phyloP scores from a whole-genome alignment of 208 protist species.

The Leishmania major region DNA sequence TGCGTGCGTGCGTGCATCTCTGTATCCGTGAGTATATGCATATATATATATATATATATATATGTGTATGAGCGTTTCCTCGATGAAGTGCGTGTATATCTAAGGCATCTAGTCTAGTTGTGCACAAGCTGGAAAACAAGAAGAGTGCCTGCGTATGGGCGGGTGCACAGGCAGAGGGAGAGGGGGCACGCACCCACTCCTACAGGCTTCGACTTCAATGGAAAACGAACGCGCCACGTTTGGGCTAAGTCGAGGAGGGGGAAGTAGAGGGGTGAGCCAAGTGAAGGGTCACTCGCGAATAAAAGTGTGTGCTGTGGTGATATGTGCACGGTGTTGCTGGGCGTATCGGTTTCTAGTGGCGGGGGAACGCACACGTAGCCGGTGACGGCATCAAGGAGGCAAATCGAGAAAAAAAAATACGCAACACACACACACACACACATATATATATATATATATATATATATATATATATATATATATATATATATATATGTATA shows the following conservation, averaged over 20 bases:
- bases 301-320: not conserved
- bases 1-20: no score
- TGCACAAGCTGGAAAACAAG: not conserved
- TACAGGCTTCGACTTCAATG: not conserved
- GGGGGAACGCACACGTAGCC: not conserved
- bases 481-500: no score
- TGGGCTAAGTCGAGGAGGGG: not conserved
- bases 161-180: not conserved
- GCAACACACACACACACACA: no score
- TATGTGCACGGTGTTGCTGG: not conserved
- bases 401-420: not conserved
- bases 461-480: no score
- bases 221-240: not conserved
- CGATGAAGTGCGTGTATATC: no score
- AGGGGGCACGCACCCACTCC: not conserved
- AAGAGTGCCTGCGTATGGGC: not conserved
- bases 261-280: not conserved
- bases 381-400: not conserved
- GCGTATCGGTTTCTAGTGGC: not conserved
- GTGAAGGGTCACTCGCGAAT: not conserved
- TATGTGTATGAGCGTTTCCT: no score
- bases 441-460: rapidly evolving
- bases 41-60: no score
- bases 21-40: no score
- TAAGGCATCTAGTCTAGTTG: no score